A percentile compares a stretch with the other conserved stretches of the same genome.
Conservation (phyloP, 2,329 filamentous ascomycete genomes). For the Colletotrichum melonis region DNA sequence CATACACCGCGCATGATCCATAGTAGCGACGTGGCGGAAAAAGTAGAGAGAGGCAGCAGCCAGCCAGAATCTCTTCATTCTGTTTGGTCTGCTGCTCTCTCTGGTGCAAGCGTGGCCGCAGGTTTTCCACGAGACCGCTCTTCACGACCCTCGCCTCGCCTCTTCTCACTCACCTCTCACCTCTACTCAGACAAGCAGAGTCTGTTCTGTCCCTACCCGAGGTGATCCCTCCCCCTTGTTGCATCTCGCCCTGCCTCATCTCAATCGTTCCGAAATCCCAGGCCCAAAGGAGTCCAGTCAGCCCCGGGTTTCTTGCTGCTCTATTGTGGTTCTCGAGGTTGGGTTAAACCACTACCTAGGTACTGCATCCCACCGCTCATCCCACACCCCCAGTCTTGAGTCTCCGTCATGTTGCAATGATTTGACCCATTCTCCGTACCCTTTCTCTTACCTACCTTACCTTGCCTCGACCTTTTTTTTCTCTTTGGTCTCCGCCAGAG, state of each 20-base stretch:
- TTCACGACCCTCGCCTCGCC: constrained; percentile 17
- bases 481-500: constrained; percentile 25
- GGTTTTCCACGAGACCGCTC: constrained; percentile 28
- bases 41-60: constrained; percentile 2
- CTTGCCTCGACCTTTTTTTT: background rate
- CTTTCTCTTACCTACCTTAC: background rate
- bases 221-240: background rate
- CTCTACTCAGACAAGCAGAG: background rate
- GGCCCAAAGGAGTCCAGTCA: background rate
- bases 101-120: constrained; percentile 10
- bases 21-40: constrained; percentile 34
- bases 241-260: constrained; percentile 8
- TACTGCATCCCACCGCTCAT: constrained; percentile 26
- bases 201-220: background rate
- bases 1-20: constrained; percentile 34
- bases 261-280: background rate
- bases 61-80: background rate
- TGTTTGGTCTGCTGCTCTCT: background rate
- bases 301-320: constrained; percentile 5
- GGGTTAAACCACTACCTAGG: background rate
- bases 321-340: background rate
- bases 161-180: background rate
- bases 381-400: constrained; percentile 16
- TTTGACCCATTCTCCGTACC: constrained; percentile 7
- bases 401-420: constrained; percentile 22